Evolutionary conservation across 148 eudicot species (phyloP).

Genomic region (Chenopodium suecicum): DNA sequence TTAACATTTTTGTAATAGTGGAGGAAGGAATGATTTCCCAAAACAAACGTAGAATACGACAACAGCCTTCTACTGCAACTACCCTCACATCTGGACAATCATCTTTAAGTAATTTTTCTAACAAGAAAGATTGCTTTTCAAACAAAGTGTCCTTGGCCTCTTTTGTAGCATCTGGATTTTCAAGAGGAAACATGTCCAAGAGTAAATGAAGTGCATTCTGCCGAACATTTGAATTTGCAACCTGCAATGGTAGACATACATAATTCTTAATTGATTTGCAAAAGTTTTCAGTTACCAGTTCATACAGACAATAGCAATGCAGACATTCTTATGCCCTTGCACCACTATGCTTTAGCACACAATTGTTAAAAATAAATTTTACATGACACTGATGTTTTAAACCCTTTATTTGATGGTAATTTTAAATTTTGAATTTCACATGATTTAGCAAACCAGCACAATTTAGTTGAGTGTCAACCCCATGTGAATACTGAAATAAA

Average conservation of each 20-base stretch:
- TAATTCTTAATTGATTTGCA: not conserved
- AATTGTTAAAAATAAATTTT: not conserved
- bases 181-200: conserved; percentile 87
- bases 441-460: too few species aligned
- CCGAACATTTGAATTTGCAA: conserved; percentile 97
- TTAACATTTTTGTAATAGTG: conserved; percentile 69
- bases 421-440: too few species aligned
- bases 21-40: conserved; percentile 94
- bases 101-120: conserved; percentile 75
- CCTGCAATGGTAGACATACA: conserved; percentile 40
- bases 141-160: conserved; percentile 77
- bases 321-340: not conserved
- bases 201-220: conserved; percentile 89
- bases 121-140: conserved; percentile 75
- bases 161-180: conserved; percentile 91
- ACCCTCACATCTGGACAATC: conserved; percentile 86
- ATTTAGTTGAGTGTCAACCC: not conserved
- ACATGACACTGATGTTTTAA: not conserved
- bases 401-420: not conserved
- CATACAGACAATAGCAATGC: not conserved
- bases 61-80: conserved; percentile 92
- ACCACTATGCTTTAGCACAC: not conserved
- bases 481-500: not conserved
- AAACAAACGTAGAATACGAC: conserved; percentile 80
- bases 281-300: not conserved